Percentiles rank a stretch among this genome's conserved stretches.
phyloP scores from a whole-genome alignment of 2,329 filamentous ascomycete species.

The Colletotrichum costaricense region DNA sequence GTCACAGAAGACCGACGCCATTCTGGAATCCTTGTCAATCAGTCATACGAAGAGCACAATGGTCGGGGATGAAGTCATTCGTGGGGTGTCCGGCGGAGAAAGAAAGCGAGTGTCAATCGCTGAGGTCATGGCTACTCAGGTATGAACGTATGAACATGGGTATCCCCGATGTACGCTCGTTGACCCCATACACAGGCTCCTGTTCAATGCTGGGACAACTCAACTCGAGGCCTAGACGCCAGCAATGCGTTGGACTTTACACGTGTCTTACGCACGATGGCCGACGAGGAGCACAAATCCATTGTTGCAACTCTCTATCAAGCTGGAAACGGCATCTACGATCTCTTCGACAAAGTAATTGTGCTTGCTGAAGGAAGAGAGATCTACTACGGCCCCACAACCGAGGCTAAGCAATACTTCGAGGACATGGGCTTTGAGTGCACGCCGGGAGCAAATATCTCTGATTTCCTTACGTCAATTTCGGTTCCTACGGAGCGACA shows the following conservation, averaged over 20 bases:
- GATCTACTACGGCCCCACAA: conserved; percentile 78
- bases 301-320: conserved; percentile 78
- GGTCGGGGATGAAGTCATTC: conserved; percentile 76
- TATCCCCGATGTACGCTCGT: conserved; percentile 29
- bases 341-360: conserved; percentile 79
- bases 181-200: conserved; percentile 57
- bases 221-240: conserved; percentile 77
- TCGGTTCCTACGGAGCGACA: conserved; percentile 79
- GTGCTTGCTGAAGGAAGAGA: conserved; percentile 81
- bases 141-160: neutral
- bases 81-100: conserved; percentile 71
- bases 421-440: conserved; percentile 75
- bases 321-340: conserved; percentile 75
- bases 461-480: conserved; percentile 76
- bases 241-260: conserved; percentile 81
- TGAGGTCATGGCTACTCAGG: conserved; percentile 64
- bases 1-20: conserved; percentile 45
- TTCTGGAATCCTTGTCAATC: conserved; percentile 71
- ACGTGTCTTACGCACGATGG: conserved; percentile 72
- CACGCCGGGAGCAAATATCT: conserved; percentile 73
- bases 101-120: conserved; percentile 81
- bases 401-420: conserved; percentile 72
- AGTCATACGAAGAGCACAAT: conserved; percentile 74
- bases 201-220: conserved; percentile 76
- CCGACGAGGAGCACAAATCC: conserved; percentile 71